Evolutionary conservation across 768 basidiomycete genomes (phyloP), one percentile per base, ranked within the genome.

Genomic region (Inosperma sp.): DNA sequence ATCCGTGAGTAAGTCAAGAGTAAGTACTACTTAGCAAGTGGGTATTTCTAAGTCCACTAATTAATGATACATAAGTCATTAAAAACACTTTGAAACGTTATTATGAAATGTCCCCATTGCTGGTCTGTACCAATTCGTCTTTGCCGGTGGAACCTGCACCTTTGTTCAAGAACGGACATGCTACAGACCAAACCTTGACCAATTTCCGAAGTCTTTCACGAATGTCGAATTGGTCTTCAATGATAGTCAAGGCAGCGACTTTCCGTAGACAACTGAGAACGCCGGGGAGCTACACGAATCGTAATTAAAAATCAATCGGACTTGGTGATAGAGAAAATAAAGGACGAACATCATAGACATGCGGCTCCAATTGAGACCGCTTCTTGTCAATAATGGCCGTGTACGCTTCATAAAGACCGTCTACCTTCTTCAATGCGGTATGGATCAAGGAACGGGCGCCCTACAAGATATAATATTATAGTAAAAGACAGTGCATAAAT

Each of bases 241-340:
- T 56, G 12, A 65, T 55, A 12, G 51, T 44, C 19, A 67, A 26
- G 10, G 51, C 23, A 2, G 41, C 50, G 7, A 64, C 40, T 6
- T 55, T 56, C 27, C 59, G 48, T 4, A 70, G 26, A 10, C 55
- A 53, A 2, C 49, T 33, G 10, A 62, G 29, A 1, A 65, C 61
- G 4, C 62, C 63, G 14, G 66, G 66, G n/a, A 68, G 62, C 67
- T 67, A 29, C 22, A 21, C 44, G 23, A 39, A 34, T 54, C 23
- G 23, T 1, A 3, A 16, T 29, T 14, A 22, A n/a, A 14, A 22
- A 31, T 31, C 8, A 31, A 8, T 31, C 30, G 12, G 17, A 27
- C 6, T 33, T 37, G 23, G 14, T 19, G 4, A 42, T n/a, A 17
- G n/a, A 36, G 46, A 40, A 27, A 19, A 25, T 21, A 17, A 39